Evolutionary conservation across 495 filamentous ascomycete species (phyloP).

Genomic region (Corynascus novoguineensis): DNA sequence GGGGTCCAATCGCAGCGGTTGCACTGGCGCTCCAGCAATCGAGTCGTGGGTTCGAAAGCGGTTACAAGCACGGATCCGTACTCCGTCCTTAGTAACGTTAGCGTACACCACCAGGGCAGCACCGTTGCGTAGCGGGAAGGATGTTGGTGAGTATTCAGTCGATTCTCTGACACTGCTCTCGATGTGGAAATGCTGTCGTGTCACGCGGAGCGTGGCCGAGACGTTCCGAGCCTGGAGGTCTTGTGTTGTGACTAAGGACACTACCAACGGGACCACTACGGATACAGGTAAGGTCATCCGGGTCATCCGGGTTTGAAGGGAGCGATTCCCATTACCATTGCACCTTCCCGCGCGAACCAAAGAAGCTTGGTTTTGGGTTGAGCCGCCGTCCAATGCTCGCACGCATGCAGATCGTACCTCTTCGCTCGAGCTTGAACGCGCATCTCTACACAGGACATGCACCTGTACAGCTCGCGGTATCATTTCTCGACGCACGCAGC

Average conservation of each 20-base stretch:
- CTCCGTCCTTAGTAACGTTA: neutral
- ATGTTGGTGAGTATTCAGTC: neutral
- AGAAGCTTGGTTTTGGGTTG: neutral
- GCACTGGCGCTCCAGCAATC: neutral
- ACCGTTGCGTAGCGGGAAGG: neutral
- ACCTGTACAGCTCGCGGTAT: neutral
- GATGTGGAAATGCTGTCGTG: neutral
- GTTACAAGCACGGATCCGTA: too few species aligned
- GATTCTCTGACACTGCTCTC: neutral
- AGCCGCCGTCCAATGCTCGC: constrained; percentile 1
- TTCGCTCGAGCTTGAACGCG: neutral
- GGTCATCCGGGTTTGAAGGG: too few species aligned
- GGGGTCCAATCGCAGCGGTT: neutral
- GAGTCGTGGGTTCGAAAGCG: too few species aligned
- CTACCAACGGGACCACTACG: too few species aligned
- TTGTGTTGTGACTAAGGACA: neutral
- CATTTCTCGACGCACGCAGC: too few species aligned
- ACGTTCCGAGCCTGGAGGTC: neutral
- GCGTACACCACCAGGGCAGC: too few species aligned
- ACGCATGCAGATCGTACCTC: neutral
- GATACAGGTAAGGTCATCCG: too few species aligned
- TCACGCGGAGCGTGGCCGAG: neutral
- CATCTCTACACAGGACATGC: neutral
- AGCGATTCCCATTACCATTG: neutral
- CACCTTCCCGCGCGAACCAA: neutral